A percentile compares a stretch with the other conserved stretches of the same genome.
Evolutionary conservation across 2,329 filamentous ascomycete species (phyloP).

Genomic region (Colletotrichum gigasporum): DNA sequence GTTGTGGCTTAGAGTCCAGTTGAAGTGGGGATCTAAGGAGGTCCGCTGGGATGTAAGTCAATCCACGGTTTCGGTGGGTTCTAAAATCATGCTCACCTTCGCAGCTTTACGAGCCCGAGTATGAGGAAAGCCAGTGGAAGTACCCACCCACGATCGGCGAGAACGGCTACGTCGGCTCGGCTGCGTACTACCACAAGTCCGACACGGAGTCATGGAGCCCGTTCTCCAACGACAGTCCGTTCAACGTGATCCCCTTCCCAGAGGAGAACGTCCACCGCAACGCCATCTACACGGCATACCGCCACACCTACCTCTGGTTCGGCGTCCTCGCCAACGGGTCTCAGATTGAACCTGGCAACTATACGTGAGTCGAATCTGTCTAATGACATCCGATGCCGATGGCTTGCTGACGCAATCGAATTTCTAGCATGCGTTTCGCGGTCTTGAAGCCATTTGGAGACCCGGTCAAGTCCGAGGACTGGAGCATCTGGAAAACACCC

Average conservation of each 20-base stretch:
- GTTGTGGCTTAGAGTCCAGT: background rate
- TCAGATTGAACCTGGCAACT: constrained; percentile 49
- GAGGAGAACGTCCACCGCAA: constrained; percentile 42
- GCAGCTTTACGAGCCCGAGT: constrained; percentile 48
- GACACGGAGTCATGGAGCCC: constrained; percentile 46
- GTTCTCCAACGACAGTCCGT: constrained; percentile 42
- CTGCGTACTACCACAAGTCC: constrained; percentile 44
- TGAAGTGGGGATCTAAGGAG: constrained; percentile 5
- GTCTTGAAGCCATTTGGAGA: constrained; percentile 51
- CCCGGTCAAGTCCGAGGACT: constrained; percentile 48
- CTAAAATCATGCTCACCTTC: background rate
- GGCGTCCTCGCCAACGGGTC: constrained; percentile 51
- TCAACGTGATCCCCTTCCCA: constrained; percentile 49
- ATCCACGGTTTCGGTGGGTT: background rate
- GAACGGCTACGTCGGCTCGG: constrained; percentile 51
- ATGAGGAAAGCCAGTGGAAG: constrained; percentile 49
- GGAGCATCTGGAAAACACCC: constrained; percentile 47
- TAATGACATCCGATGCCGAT: background rate
- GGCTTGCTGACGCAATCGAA: too few species aligned
- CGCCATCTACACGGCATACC: constrained; percentile 33
- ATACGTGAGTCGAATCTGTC: constrained; percentile 43
- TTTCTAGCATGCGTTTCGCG: constrained; percentile 51
- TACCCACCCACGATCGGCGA: constrained; percentile 50
- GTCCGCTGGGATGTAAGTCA: constrained; percentile 11
- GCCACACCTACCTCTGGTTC: constrained; percentile 49